phyloP scores from a whole-genome alignment of 495 filamentous ascomycete genomes.

The Daldinia concentrica region DNA sequence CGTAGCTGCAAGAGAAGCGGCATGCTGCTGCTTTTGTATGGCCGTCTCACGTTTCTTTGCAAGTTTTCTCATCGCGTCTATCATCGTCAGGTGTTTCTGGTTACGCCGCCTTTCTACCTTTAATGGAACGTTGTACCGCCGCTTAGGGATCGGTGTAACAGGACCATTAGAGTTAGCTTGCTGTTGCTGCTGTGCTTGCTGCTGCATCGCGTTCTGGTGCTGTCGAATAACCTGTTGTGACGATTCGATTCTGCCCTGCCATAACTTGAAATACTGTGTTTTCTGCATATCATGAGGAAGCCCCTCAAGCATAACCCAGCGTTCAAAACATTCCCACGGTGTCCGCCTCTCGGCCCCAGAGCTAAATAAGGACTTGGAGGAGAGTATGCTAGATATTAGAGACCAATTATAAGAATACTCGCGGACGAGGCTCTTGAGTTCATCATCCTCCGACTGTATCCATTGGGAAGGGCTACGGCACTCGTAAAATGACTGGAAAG shows the following conservation, averaged over 20 bases:
- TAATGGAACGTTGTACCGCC: slow-evolving; percentile 73
- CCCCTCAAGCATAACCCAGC: slow-evolving; percentile 91
- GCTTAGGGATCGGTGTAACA: slow-evolving; percentile 63
- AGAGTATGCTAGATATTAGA: slow-evolving; percentile 81
- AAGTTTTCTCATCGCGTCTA: slow-evolving; percentile 94
- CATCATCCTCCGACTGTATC: slow-evolving; percentile 88
- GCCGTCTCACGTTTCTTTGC: slow-evolving; percentile 91
- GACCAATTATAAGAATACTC: slow-evolving; percentile 98
- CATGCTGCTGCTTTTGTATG: slow-evolving; percentile 86
- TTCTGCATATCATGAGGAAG: slow-evolving; percentile 91
- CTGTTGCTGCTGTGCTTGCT: slow-evolving; percentile 55
- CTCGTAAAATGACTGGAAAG: slow-evolving; percentile 88
- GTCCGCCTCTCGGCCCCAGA: slow-evolving; percentile 90
- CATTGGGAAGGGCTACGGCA: slow-evolving; percentile 85
- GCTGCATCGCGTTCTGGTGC: slow-evolving; percentile 63
- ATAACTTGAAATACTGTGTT: slow-evolving; percentile 89
- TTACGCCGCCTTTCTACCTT: slow-evolving; percentile 87
- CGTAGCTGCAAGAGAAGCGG: slow-evolving; percentile 71
- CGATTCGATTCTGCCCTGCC: slow-evolving; percentile 79
- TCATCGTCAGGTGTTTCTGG: slow-evolving; percentile 82
- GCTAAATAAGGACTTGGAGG: slow-evolving; percentile 75
- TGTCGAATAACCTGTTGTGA: slow-evolving; percentile 73
- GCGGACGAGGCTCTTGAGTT: slow-evolving; percentile 81
- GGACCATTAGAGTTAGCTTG: slow-evolving; percentile 66
- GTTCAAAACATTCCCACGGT: slow-evolving; percentile 98